Conservation (phyloP, 495 filamentous ascomycete genomes). For the Cercophora sp. region DNA sequence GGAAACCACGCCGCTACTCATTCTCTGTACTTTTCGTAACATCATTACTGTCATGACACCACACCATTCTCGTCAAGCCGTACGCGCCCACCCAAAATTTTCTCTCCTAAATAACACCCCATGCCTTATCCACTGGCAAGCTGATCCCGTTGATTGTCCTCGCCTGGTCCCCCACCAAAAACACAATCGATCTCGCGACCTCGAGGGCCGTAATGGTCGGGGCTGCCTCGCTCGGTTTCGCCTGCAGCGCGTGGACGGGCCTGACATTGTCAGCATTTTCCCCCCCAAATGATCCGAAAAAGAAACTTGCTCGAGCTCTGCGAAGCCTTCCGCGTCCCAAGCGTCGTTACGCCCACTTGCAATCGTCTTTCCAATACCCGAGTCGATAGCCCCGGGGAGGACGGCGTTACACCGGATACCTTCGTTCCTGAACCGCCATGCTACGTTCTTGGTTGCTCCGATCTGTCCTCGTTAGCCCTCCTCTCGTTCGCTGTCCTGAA, state of each 20-base stretch:
- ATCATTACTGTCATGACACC: no score
- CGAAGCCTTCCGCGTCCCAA: constrained; percentile 20
- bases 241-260: constrained; percentile 29
- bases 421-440: constrained; percentile 39
- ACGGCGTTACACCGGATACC: constrained; percentile 26
- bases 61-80: no score
- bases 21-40: no score
- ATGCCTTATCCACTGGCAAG: constrained; percentile 34
- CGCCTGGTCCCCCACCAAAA: constrained; percentile 34
- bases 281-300: not conserved
- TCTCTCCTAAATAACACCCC: constrained; percentile 27
- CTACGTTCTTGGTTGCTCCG: constrained; percentile 43
- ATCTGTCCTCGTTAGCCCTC: constrained; percentile 16
- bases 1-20: no score
- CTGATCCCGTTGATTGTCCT: constrained; percentile 32
- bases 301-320: constrained; percentile 21
- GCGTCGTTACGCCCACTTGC: not conserved
- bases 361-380: constrained; percentile 20
- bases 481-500: no score
- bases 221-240: constrained; percentile 16
- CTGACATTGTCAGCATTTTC: constrained; percentile 5
- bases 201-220: constrained; percentile 26
- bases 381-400: constrained; percentile 23
- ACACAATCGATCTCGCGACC: constrained; percentile 37
- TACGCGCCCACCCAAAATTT: no score